Percentiles rank a stretch among this genome's conserved stretches.
phyloP scores from a whole-genome alignment of 2,329 filamentous ascomycete species.

The Phialemonium atrogriseum region DNA sequence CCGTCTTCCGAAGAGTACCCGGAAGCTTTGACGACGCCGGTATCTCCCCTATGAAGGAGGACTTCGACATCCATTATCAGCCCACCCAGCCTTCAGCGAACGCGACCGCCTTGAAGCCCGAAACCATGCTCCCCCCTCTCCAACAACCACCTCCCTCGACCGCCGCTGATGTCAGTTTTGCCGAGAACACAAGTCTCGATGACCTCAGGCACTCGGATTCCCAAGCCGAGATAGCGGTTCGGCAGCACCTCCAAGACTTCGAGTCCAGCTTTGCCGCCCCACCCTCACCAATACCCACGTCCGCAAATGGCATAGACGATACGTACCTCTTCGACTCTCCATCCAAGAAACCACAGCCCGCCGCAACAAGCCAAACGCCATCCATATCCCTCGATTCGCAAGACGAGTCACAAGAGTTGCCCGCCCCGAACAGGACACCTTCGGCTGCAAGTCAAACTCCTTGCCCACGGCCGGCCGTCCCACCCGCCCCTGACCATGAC shows the following conservation, averaged over 20 bases:
- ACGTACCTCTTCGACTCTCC: constrained; percentile 50
- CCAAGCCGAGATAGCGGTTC: constrained; percentile 43
- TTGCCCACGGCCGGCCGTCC: constrained; percentile 12
- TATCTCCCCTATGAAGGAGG: constrained; percentile 11
- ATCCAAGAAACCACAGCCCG: constrained; percentile 16
- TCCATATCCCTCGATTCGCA: too few species aligned
- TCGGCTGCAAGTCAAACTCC: constrained; percentile 11
- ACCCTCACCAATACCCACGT: constrained; percentile 45
- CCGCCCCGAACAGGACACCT: constrained; percentile 4
- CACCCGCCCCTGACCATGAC: constrained; percentile 4
- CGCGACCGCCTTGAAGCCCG: constrained; percentile 8
- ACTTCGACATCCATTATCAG: constrained; percentile 10
- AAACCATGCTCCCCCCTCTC: constrained; percentile 17
- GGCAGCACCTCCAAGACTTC: constrained; percentile 52
- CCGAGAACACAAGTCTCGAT: constrained; percentile 27
- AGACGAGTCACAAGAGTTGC: constrained; percentile 4
- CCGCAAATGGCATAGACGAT: constrained; percentile 44
- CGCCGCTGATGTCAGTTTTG: constrained; percentile 29
- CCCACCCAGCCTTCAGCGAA: constrained; percentile 5
- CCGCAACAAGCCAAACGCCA: too few species aligned
- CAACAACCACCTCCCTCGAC: constrained; percentile 14
- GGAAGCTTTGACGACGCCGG: constrained; percentile 10
- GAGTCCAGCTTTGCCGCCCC: constrained; percentile 58
- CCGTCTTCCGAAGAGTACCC: constrained; percentile 5
- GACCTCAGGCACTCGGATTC: constrained; percentile 36